A percentile compares a stretch with the other conserved stretches of the same genome.
phyloP scores from a whole-genome alignment of 2,329 filamentous ascomycete genomes.

The Scytalidium sp. region DNA sequence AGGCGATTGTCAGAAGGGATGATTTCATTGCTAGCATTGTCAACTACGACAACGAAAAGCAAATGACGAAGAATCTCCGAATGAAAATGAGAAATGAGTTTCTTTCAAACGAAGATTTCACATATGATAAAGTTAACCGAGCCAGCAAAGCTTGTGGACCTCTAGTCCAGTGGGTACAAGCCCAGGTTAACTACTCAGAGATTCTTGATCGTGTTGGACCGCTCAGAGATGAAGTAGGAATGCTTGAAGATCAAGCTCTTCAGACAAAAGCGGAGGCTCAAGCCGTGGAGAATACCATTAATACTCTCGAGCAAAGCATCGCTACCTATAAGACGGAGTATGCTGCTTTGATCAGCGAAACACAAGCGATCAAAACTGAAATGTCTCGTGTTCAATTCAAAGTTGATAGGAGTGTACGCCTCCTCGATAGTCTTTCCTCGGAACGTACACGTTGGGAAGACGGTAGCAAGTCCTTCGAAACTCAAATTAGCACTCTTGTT shows the following conservation, averaged over 20 bases:
- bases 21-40: conserved; percentile 98
- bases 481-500: conserved; percentile 93
- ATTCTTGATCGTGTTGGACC: conserved; percentile 94
- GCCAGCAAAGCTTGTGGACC: conserved; percentile 97
- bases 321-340: conserved; percentile 95
- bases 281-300: conserved; percentile 85
- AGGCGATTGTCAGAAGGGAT: conserved; percentile 82
- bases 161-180: conserved; percentile 93
- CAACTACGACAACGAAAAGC: conserved; percentile 90
- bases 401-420: conserved; percentile 90
- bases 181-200: conserved; percentile 96
- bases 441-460: conserved; percentile 94
- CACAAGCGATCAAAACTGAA: conserved; percentile 93
- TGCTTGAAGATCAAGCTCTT: conserved; percentile 83
- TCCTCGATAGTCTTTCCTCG: conserved; percentile 92
- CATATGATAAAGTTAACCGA: conserved; percentile 91
- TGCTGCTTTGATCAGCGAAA: conserved; percentile 92
- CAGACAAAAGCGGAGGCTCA: conserved; percentile 92
- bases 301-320: conserved; percentile 83
- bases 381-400: conserved; percentile 98
- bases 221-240: conserved; percentile 81
- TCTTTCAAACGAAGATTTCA: conserved; percentile 91
- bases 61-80: conserved; percentile 83
- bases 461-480: conserved; percentile 96
- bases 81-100: conserved; percentile 91